phyloP scores from a whole-genome alignment of 495 filamentous ascomycete species.

The Penicillium ucsense region DNA sequence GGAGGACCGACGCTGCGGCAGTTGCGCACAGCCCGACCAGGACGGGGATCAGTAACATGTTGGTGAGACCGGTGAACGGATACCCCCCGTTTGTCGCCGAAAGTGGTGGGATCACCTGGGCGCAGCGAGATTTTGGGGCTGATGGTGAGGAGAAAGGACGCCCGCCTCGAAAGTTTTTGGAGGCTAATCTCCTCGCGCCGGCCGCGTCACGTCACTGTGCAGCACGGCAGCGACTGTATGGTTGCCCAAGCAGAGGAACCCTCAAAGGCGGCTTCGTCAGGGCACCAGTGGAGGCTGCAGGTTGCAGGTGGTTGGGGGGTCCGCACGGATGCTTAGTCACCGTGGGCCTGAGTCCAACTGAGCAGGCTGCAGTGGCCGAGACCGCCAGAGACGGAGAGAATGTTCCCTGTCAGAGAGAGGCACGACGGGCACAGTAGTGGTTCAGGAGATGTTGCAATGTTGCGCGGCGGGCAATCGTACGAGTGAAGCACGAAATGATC shows the following conservation, averaged over 20 bases:
- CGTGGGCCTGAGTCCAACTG: not conserved
- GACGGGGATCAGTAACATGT: conserved; percentile 9
- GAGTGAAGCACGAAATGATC: no score
- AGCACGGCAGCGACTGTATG: no score
- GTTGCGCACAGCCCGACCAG: conserved; percentile 14
- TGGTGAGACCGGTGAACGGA: not conserved
- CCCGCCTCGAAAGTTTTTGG: not conserved
- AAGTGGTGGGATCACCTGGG: no score
- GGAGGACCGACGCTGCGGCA: conserved; percentile 3
- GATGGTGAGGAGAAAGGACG: no score
- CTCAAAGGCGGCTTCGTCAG: no score
- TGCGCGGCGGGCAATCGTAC: no score
- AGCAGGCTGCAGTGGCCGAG: not conserved
- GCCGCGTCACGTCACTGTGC: conserved; percentile 1
- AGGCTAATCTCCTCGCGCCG: not conserved
- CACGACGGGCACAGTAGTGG: no score
- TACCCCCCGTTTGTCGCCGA: no score
- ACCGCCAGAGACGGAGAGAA: not conserved
- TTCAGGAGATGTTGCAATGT: no score
- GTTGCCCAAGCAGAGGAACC: no score
- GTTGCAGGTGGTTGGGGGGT: not conserved
- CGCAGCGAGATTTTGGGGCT: no score
- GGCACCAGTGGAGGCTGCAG: not conserved
- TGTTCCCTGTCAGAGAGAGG: no score
- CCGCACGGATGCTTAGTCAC: not conserved